Conservation (phyloP, 257 asterid genomes). For the Eustoma russellianum region DNA sequence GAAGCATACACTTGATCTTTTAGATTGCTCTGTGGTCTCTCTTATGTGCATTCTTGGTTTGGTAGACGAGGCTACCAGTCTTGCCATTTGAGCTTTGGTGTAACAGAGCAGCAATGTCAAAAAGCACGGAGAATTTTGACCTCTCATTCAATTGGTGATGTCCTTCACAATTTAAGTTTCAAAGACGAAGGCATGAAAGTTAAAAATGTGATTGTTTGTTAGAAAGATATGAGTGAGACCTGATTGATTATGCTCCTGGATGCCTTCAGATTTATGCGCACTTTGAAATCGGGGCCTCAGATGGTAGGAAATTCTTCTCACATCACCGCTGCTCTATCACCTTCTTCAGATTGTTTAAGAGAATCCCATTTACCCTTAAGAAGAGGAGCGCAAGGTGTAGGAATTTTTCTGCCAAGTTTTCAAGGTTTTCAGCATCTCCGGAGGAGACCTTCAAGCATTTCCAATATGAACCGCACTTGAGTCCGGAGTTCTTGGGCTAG, state of each 20-base stretch:
- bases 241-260: conserved; percentile 46
- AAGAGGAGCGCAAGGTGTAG: conserved; percentile 38
- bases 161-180: conserved; percentile 30
- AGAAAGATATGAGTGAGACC: conserved; percentile 49
- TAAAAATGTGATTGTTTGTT: conserved; percentile 39
- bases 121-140: conserved; percentile 49
- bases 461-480: too few relatives aligned
- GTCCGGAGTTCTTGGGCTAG: too few relatives aligned
- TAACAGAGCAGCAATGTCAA: conserved; percentile 53
- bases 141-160: conserved; percentile 59
- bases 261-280: conserved; percentile 60
- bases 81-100: conserved; percentile 80
- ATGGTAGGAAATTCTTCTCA: conserved; percentile 10
- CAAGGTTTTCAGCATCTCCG: too few relatives aligned
- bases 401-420: conserved; percentile 58
- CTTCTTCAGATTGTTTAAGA: conserved; percentile 22
- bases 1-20: conserved; percentile 66
- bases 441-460: too few relatives aligned
- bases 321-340: conserved; percentile 4
- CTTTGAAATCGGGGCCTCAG: conserved; percentile 30
- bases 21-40: conserved; percentile 68
- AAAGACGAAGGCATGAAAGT: conserved; percentile 25
- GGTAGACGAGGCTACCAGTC: conserved; percentile 83
- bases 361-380: conserved; percentile 23
- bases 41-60: conserved; percentile 90